phyloP scores from a whole-genome alignment of 371 early-diverging fungal genomes.

The Mucor lusitanicus region DNA sequence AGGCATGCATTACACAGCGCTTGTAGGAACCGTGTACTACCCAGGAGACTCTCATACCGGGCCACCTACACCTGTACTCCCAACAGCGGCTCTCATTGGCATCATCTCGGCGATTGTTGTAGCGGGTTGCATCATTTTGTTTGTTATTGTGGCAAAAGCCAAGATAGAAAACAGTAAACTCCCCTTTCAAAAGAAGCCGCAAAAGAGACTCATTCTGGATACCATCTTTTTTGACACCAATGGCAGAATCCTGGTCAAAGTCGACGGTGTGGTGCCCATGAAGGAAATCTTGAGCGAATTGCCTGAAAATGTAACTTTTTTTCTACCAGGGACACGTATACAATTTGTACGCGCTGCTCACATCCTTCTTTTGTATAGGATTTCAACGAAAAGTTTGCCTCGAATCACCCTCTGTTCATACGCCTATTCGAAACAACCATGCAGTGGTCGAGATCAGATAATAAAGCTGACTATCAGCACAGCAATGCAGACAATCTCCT shows the following conservation, averaged over 20 bases:
- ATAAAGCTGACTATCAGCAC: not conserved
- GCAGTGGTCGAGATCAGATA: constrained; percentile 12
- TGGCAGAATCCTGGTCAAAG: constrained; percentile 44
- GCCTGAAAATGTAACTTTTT: constrained; percentile 14
- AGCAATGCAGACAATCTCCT: not conserved
- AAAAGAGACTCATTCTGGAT: constrained; percentile 30
- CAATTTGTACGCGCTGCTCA: not conserved
- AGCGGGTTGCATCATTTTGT: constrained; percentile 29
- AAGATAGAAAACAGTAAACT: constrained; percentile 3
- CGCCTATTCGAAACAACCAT: constrained; percentile 26
- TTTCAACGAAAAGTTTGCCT: constrained; percentile 11
- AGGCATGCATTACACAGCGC: constrained; percentile 54
- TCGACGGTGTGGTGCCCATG: constrained; percentile 46
- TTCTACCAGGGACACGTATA: not conserved
- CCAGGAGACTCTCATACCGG: constrained; percentile 1
- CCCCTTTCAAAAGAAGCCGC: not conserved
- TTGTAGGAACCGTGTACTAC: constrained; percentile 45
- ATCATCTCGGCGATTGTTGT: constrained; percentile 43
- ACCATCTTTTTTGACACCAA: constrained; percentile 38
- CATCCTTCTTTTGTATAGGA: not conserved
- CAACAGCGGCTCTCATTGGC: constrained; percentile 36
- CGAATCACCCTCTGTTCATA: constrained; percentile 27
- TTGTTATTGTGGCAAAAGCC: constrained; percentile 20
- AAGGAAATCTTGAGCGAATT: constrained; percentile 25
- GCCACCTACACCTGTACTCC: constrained; percentile 32